Conservation (phyloP, 108 stramenopile species). For the Licmophora abbreviata region DNA sequence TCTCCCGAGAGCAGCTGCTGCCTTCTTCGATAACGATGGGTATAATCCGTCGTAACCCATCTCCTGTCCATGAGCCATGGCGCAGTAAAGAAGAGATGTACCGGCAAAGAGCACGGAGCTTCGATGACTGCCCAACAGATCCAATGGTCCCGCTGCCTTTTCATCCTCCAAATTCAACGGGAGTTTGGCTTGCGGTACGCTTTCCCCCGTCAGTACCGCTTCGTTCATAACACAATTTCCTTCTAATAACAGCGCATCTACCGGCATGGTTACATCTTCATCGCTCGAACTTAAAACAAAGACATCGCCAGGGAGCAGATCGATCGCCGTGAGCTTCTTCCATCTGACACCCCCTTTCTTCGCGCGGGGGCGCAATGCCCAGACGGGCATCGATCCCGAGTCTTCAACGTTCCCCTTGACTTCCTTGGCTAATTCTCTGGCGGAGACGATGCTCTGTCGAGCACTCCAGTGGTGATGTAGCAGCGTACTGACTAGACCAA, state of each 20-base stretch:
- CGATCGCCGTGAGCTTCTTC: constrained; percentile 14
- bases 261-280: constrained; percentile 26
- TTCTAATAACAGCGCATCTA: constrained; percentile 49
- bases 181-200: constrained; percentile 82
- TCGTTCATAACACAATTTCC: constrained; percentile 66
- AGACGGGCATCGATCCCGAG: constrained; percentile 13
- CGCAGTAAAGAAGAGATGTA: constrained; percentile 37
- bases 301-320: constrained; percentile 56
- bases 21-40: neutral
- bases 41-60: neutral
- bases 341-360: constrained; percentile 8
- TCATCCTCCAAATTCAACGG: constrained; percentile 31
- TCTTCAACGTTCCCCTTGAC: constrained; percentile 26
- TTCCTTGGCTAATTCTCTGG: constrained; percentile 41
- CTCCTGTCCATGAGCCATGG: constrained; percentile 9
- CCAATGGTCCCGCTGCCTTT: constrained; percentile 16
- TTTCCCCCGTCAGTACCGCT: constrained; percentile 81
- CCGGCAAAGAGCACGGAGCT: constrained; percentile 63
- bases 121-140: constrained; percentile 38
- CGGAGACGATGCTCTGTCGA: constrained; percentile 26
- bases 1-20: no score
- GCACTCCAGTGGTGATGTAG: constrained; percentile 42
- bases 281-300: constrained; percentile 14
- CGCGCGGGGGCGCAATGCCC: constrained; percentile 17
- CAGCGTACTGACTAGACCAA: constrained; percentile 13